phyloP scores from a whole-genome alignment of 2,329 filamentous ascomycete genomes.

The Fusarium sp. region DNA sequence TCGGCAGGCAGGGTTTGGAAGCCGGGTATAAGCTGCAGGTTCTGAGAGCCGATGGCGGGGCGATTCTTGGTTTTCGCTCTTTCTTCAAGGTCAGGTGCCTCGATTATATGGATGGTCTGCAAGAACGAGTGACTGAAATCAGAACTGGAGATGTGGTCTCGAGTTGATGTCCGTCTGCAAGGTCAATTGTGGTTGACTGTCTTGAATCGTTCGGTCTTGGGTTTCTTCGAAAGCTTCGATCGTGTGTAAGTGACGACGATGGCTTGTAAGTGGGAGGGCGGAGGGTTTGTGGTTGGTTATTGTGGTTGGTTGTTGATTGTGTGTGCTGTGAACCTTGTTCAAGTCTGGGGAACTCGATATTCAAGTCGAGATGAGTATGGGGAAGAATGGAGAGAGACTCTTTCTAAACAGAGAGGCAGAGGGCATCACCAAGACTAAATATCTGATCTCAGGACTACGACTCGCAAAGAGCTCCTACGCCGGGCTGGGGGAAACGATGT shows the following conservation, averaged over 20 bases:
- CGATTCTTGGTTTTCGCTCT: constrained; percentile 19
- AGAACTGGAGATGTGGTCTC: background rate
- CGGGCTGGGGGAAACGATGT: constrained; percentile 39
- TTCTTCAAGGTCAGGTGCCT: constrained; percentile 8
- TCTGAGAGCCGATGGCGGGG: constrained; percentile 22
- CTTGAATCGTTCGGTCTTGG: constrained; percentile 5
- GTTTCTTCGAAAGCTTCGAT: constrained; percentile 11
- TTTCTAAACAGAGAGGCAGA: constrained; percentile 30
- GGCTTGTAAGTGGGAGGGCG: constrained; percentile 17
- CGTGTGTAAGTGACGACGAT: constrained; percentile 3
- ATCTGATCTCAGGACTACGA: constrained; percentile 31
- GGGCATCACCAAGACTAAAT: constrained; percentile 42
- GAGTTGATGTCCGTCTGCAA: background rate
- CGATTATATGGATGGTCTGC: background rate
- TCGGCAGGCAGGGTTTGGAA: constrained; percentile 32
- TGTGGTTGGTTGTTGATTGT: constrained; percentile 16
- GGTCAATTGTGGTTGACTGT: constrained; percentile 24
- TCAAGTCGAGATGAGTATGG: constrained; percentile 22
- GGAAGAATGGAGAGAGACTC: constrained; percentile 36
- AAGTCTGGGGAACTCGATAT: constrained; percentile 34
- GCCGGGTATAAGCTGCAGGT: constrained; percentile 21
- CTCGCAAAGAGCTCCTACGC: constrained; percentile 28
- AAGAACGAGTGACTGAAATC: constrained; percentile 8
- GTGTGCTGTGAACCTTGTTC: constrained; percentile 14
- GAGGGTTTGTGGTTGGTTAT: constrained; percentile 12